Percentiles rank a stretch among this genome's conserved stretches.
Conservation (phyloP, 805 yeast species). For the Blastobotrys peoriensis region DNA sequence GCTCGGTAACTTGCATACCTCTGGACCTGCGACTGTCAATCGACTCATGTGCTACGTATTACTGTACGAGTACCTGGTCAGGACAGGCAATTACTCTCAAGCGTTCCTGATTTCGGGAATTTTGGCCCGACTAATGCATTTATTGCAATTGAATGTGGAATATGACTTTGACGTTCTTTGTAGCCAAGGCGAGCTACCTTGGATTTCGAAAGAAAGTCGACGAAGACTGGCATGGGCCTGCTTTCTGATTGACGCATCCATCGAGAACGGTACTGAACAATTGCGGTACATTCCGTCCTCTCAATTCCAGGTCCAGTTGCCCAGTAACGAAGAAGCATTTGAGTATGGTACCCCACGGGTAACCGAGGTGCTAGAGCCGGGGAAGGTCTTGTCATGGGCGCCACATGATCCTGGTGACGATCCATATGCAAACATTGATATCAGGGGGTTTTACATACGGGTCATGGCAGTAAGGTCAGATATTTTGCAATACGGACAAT, state of each 20-base stretch:
- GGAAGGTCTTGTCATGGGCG: constrained; percentile 11
- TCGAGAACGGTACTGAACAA: constrained; percentile 11
- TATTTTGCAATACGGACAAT: constrained; percentile 9
- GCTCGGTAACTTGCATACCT: constrained; percentile 7
- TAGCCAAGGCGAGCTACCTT: constrained; percentile 1
- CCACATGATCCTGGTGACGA: background rate
- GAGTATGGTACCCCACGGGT: constrained; percentile 11
- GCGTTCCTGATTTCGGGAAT: constrained; percentile 8
- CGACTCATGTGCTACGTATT: constrained; percentile 8
- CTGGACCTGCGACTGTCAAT: constrained; percentile 2
- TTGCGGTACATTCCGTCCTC: constrained; percentile 11
- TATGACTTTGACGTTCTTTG: constrained; percentile 2
- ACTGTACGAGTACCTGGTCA: constrained; percentile 4
- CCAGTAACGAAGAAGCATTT: constrained; percentile 14
- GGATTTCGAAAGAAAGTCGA: constrained; percentile 8
- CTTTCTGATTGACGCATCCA: constrained; percentile 6
- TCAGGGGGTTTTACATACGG: constrained; percentile 16
- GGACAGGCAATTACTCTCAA: constrained; percentile 3
- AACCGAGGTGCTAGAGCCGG: constrained; percentile 10
- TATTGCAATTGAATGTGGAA: constrained; percentile 13
- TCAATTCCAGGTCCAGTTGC: constrained; percentile 14
- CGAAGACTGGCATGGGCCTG: constrained; percentile 8
- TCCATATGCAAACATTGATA: constrained; percentile 8
- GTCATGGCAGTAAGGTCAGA: constrained; percentile 10
- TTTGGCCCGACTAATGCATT: constrained; percentile 3